A percentile compares a stretch with the other conserved stretches of the same genome.
These are phyloP conservation scores for Colletotrichum trifolii DNA, from an alignment of 2,329 filamentous ascomycete species.

Conservation along the genomic window DNA sequence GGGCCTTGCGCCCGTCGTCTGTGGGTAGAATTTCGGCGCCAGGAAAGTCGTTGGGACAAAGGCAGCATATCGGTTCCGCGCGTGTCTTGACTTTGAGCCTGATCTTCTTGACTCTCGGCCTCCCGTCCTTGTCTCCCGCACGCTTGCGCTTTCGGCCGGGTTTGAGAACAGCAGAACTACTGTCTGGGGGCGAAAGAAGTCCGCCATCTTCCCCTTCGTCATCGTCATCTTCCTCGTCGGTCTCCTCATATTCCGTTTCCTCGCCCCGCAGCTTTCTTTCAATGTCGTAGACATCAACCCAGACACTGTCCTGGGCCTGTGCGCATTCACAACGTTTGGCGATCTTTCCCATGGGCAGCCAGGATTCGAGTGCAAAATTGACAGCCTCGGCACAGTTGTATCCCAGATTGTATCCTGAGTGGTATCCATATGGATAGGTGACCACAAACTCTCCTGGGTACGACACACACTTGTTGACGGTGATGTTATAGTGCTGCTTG, in stretches of 20 bases:
- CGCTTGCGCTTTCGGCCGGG: slow-evolving; percentile 74
- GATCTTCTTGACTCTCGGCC: slow-evolving; percentile 78
- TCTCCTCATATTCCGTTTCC: slow-evolving; percentile 83
- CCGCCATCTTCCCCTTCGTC: slow-evolving; percentile 72
- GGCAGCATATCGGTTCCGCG: slow-evolving; percentile 82
- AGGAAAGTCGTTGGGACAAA: slow-evolving; percentile 91
- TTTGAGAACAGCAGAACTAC: slow-evolving; percentile 48
- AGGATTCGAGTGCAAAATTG: slow-evolving; percentile 95
- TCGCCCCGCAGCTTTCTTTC: slow-evolving; percentile 94
- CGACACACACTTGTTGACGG: slow-evolving; percentile 94
- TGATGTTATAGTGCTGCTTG: slow-evolving; percentile 90
- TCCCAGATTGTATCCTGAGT: slow-evolving; percentile 96
- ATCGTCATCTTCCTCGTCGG: slow-evolving; percentile 77
- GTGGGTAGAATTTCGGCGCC: slow-evolving; percentile 86
- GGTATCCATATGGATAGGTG: slow-evolving; percentile 97
- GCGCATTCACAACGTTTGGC: slow-evolving; percentile 98
- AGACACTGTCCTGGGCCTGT: slow-evolving; percentile 94
- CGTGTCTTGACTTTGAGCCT: slow-evolving; percentile 78
- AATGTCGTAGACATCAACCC: slow-evolving; percentile 96
- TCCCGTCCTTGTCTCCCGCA: slow-evolving; percentile 52
- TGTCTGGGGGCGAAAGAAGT: slow-evolving; percentile 78
- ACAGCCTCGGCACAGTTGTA: slow-evolving; percentile 99
- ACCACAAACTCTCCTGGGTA: slow-evolving; percentile 98
- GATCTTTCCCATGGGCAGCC: slow-evolving; percentile 94
- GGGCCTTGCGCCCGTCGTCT: slow-evolving; percentile 87